Base-by-base conservation (phyloP, 2,329 filamentous ascomycete species). In the Fusarium bulbicola region DNA sequence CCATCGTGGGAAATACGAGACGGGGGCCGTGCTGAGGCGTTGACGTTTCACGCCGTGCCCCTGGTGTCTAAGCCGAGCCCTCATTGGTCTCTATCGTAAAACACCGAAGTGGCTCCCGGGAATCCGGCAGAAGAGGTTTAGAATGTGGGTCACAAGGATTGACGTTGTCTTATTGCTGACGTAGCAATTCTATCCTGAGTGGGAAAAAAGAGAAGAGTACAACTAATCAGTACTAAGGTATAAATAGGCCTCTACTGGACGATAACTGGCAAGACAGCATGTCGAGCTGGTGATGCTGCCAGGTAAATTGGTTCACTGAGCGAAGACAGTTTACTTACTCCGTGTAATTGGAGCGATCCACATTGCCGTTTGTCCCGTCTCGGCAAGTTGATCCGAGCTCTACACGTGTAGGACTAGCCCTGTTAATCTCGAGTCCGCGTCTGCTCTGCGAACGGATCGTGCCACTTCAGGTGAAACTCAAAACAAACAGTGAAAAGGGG, bases 301-400 rank as follows among this genome's bases (percentile, higher is more conserved):
- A 18, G 2, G 3, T 46, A 14, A 7, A 24, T 24, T 24, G 24
- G 24, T 24, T 24, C 24, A 24, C 24, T 24, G 24, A 24, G 24
- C 24, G 24, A 24, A 24, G 24, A 24, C 24, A 24, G 24, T 24
- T 24, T 24, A 24, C 24, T 24, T 24, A 24, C 24, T 24, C 24
- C 24, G 24, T 24, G 24, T 24, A 24, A 24, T 24, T 26, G 26
- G 9, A 13, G 34, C 13, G 13, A 54, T 9, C 34, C 14, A n/a
- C 15, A 1, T 4, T 40, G 50, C 50, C 50, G 50, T n/a, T 54
- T 54, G 28, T 54, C 34, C 54, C 37, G 37, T 24, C 15, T n/a
- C 52, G 52, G 52, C 52, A 56, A 42, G 5, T 56, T 56, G 26
- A 56, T 56, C 52, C 52, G 52, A 56, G 37, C 52, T n/a, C 4